Evolutionary conservation across 805 yeast genomes (phyloP), one percentile per base, ranked within the genome.

Genomic region (Metschnikowia chrysomelidarum): DNA sequence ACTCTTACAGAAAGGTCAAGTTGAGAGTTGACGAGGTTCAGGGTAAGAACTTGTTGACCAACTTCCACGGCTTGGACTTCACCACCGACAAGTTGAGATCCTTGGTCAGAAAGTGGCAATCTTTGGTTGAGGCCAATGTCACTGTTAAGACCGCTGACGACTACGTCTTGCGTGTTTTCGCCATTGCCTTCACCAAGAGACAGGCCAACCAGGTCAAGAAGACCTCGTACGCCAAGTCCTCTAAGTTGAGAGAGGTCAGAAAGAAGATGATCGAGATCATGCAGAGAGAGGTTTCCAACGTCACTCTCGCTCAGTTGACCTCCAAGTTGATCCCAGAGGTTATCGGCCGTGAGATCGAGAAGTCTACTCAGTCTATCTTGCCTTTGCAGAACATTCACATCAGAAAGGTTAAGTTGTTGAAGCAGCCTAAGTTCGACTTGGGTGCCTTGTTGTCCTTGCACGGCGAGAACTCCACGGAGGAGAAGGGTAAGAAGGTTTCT

Each of bases 51-150:
- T 80, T 89, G 66, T 80, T 89, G 70, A 89, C 98, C 79, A 91
- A 91, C 94, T 91, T 89, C 94, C 97, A 89, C 80, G 98, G 98
- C 64, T 73, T 91, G 73, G 95, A 88, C 78, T 89, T 91, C 83
- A 89, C 98, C 64, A 78, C 95, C 54, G 97, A 89, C 78, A 91
- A 91, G 80, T 78, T 91, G 68, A 87, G 95, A 78, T 89, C 97
- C 42, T 80, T 91, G 71, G 97, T 89, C 51, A 87, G 97, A 82
- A 89, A 91, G 75, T 91, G 97, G 97, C 98, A 89, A 80, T 81
- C 96, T 53, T 78, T 91, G 72, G 94, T 89, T 59, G 98, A 89
- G 80, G 94, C 95, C 64, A 87, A 87, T 70, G 97, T 89, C 60
- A 88, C 98, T 58, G 97, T 88, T 64, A 89, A 89, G 85, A 89